phyloP scores from a whole-genome alignment of 2,329 filamentous ascomycete species.

The Apiospora marii region DNA sequence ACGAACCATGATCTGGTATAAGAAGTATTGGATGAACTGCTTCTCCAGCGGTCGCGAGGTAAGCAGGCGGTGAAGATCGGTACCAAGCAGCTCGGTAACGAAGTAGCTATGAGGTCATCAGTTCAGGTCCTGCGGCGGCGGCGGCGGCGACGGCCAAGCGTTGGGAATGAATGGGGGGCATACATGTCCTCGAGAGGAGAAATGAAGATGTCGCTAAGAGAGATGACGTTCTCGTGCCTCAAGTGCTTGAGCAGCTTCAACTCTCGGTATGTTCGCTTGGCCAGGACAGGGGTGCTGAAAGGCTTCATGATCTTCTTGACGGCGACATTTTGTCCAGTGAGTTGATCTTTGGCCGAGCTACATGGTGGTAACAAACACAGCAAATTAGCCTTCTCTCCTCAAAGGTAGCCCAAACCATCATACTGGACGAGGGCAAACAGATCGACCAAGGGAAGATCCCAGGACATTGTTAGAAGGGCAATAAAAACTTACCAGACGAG shows the following conservation, averaged over 20 bases:
- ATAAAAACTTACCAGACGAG: slow-evolving; percentile 83
- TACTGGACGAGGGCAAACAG: slow-evolving; percentile 24
- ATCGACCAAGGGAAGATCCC: slow-evolving; percentile 24
- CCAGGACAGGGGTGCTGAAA: slow-evolving; percentile 97
- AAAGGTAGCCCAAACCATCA: background rate
- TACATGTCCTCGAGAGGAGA: slow-evolving; percentile 99
- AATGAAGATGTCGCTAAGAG: slow-evolving; percentile 99
- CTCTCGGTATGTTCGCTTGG: slow-evolving; percentile 97
- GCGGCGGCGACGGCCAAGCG: slow-evolving; percentile 24
- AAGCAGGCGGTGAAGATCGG: slow-evolving; percentile 92
- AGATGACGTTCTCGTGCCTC: slow-evolving; percentile 97
- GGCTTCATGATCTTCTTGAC: slow-evolving; percentile 99
- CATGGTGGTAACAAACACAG: slow-evolving; percentile 27
- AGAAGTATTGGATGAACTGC: slow-evolving; percentile 99
- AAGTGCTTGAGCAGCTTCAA: slow-evolving; percentile 97
- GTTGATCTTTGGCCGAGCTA: slow-evolving; percentile 96
- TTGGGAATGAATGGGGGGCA: slow-evolving; percentile 41
- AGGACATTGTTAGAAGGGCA: background rate
- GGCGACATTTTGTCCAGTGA: slow-evolving; percentile 94
- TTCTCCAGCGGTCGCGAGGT: slow-evolving; percentile 97
- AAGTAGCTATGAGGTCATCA: slow-evolving; percentile 74
- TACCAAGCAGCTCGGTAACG: slow-evolving; percentile 96
- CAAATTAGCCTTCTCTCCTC: slow-evolving; percentile 25
- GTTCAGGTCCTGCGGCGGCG: slow-evolving; percentile 27
- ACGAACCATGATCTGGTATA: slow-evolving; percentile 96